Evolutionary conservation across 768 basidiomycete genomes (phyloP), one percentile per base, ranked within the genome.

Genomic region (Auriscalpium vulgare): DNA sequence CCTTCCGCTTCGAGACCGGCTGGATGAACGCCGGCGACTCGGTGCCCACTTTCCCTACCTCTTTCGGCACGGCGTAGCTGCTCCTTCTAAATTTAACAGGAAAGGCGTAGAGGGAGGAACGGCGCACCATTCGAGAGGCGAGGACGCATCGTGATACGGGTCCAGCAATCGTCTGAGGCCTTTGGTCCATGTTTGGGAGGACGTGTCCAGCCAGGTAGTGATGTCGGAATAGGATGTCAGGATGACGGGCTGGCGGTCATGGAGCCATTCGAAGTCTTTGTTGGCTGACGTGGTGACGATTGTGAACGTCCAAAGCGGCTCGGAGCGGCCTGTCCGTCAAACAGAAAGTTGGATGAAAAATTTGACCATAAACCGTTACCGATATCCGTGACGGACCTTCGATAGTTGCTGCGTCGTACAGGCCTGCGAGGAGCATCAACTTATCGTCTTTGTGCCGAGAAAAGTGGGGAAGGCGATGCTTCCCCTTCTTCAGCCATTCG

Each of bases 401-500:
- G 11, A 88, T 74, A n/a, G 78, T 69, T 2, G 79, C 82, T 50
- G 71, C 78, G 59, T 97, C 94, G 64, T 89, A 97, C 1, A 97
- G 71, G 1, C 93, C 95, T 1, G 95, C 95, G 67, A 99, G 77
- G 36, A 94, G 80, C 78, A 97, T 82, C 3, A 95, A 62, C 51
- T 71, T 74, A 19, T 74, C 73, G 56, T 87, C 80, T 46, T 80
- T 78, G 45, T 78, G 82, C 64, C 85, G 88, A 38, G 81, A 84
- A 63, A 92, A 94, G 66, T 95, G 83, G 0, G 95, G 91, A 1
- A 90, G 65, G 62, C 88, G 88, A 44, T 81, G 76, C 65, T 85
- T 88, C 51, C 85, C 88, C 67, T 87, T 91, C 55, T 84, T 87
- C 44, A 91, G 76, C 95, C 95, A 97, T 70, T 99, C 95, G 67